Conservation (phyloP, 2,329 filamentous ascomycete species). For the Nemania serpens region DNA sequence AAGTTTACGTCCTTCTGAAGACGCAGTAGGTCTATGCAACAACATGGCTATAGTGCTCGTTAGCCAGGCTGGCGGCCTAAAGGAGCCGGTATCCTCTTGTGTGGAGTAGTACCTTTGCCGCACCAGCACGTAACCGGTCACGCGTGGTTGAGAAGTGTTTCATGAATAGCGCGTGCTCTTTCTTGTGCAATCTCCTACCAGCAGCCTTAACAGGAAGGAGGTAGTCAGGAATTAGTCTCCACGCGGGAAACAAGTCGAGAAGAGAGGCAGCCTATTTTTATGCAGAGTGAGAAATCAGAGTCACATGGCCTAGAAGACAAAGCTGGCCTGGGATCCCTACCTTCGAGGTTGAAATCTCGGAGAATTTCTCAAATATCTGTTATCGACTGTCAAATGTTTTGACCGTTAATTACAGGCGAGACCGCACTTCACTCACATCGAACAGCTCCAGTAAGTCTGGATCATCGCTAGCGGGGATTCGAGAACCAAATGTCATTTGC, state of each 20-base stretch:
- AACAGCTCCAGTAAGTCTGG: too few relatives aligned
- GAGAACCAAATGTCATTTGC: constrained; percentile 53
- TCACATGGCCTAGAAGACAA: too few relatives aligned
- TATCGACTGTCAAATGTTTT: neutral
- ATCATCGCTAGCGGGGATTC: too few relatives aligned
- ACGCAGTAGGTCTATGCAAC: neutral
- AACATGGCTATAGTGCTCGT: neutral
- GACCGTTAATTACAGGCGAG: too few relatives aligned
- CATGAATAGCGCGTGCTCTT: neutral
- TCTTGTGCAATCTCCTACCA: neutral
- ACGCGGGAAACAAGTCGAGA: neutral
- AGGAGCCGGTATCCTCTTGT: too few relatives aligned
- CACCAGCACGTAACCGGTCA: neutral
- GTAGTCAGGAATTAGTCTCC: neutral
- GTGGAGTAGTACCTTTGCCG: neutral
- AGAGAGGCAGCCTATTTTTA: neutral
- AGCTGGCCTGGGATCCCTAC: too few relatives aligned
- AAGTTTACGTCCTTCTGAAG: neutral
- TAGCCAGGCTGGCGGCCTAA: too few relatives aligned
- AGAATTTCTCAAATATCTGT: constrained; percentile 22
- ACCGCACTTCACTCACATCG: too few relatives aligned
- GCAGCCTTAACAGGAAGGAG: neutral
- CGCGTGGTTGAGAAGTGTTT: neutral
- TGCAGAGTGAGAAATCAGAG: too few relatives aligned
- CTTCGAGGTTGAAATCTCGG: neutral